These are phyloP conservation scores for Blepharisma japonicum DNA, from an alignment of 73 alveolate genomes.

Conservation along the genomic window DNA sequence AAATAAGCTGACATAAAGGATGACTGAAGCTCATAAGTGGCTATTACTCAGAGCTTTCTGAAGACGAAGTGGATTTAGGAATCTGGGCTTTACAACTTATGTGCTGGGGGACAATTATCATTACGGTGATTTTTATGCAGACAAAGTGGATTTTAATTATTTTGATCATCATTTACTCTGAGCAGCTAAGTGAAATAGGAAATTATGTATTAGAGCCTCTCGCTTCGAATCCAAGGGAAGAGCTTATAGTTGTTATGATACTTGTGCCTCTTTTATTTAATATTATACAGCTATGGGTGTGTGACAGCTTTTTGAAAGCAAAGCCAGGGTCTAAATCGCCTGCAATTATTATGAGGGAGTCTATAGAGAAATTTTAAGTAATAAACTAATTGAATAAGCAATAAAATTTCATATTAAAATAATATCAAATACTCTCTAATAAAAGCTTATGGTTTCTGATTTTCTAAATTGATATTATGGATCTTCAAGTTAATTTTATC, in stretches of 20 bases:
- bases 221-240: conserved; percentile 42
- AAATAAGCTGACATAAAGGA: conserved; percentile 28
- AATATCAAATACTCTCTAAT: too few species aligned
- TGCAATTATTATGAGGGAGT: too few species aligned
- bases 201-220: conserved; percentile 33
- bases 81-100: conserved; percentile 54
- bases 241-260: conserved; percentile 50
- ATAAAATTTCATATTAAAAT: too few species aligned
- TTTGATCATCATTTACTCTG: not conserved
- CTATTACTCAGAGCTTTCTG: conserved; percentile 37
- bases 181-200: conserved; percentile 22
- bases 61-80: conserved; percentile 48
- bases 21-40: conserved; percentile 48
- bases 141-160: conserved; percentile 19
- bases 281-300: conserved; percentile 52
- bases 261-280: conserved; percentile 47
- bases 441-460: too few species aligned
- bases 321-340: not conserved
- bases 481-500: too few species aligned
- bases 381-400: too few species aligned
- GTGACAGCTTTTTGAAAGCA: conserved; percentile 52
- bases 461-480: too few species aligned
- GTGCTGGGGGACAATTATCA: conserved; percentile 50
- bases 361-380: too few species aligned
- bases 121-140: conserved; percentile 34